phyloP scores from a whole-genome alignment of 164 flowering plant genomes.

The Warburgia ugandensis region DNA sequence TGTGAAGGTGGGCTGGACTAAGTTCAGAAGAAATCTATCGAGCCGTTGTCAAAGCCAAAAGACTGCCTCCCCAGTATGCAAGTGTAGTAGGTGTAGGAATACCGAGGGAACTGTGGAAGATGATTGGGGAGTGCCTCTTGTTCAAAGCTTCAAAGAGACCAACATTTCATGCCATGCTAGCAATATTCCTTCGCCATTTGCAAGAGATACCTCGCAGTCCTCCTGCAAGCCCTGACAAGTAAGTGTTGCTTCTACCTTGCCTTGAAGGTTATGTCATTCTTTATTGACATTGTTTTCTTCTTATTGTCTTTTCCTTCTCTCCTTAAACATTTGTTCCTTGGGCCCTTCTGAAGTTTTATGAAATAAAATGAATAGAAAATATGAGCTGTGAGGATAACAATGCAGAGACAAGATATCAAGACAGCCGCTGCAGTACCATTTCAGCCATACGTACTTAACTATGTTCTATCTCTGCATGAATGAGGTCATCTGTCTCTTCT shows the following conservation, averaged over 20 bases:
- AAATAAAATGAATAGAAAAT: too few relatives aligned
- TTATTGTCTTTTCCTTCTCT: background rate
- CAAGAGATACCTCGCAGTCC: constrained; percentile 95
- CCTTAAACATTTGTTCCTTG: too few relatives aligned
- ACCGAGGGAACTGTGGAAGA: constrained; percentile 96
- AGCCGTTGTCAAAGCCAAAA: constrained; percentile 69
- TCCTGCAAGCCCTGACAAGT: constrained; percentile 94
- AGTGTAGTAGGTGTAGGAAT: constrained; percentile 98
- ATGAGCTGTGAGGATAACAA: too few relatives aligned
- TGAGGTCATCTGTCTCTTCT: too few relatives aligned
- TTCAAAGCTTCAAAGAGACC: constrained; percentile 89
- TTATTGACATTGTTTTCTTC: too few relatives aligned
- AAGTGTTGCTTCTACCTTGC: constrained; percentile 21
- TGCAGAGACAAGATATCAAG: too few relatives aligned
- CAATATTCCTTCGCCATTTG: constrained; percentile 83
- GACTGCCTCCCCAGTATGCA: constrained; percentile 92
- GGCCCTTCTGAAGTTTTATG: too few relatives aligned
- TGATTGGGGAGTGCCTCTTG: constrained; percentile 98
- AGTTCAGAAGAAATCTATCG: constrained; percentile 87
- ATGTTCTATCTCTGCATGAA: too few relatives aligned
- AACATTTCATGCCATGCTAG: constrained; percentile 76
- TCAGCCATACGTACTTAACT: too few relatives aligned
- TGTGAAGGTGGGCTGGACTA: constrained; percentile 88
- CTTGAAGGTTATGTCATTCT: too few relatives aligned
- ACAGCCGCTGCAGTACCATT: too few relatives aligned